Base-by-base conservation (phyloP, 768 basidiomycete genomes). In the Tylopilus rubrobrunneus region DNA sequence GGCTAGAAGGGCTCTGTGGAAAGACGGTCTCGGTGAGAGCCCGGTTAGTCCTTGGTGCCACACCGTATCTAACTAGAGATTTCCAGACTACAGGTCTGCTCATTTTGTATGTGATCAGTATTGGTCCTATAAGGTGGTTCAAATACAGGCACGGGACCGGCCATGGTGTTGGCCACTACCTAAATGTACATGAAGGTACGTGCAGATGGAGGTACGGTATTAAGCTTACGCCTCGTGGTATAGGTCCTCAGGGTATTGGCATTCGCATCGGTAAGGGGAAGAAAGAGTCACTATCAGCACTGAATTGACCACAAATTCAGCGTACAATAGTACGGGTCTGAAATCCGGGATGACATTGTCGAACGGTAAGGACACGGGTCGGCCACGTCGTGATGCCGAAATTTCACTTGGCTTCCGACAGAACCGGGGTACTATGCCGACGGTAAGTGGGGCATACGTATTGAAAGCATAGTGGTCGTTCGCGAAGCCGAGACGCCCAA, bases 351-450 rank as follows among this genome's bases (percentile, higher is more conserved):
- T 93, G 89, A 92, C 92, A 0, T 76, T 98, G 25, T 93, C 92
- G 0, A 97, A 98, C 63, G 82, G 83, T 81, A 52, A 40, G 71
- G 27, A 8, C 42, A 31, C 27, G 5, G 34, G 4, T 4, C 40
- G 15, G 7, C 6, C 1, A 21, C 45, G 29, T 9, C 6, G 8
- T 45, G 39, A 48, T 37, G 5, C 7, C 4, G 14, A 1, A 31
- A 14, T 19, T 25, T 31, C 17, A 0, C 42, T 36, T 28, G 7
- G 10, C 29, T 47, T 19, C 28, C 15, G 34, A 56, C 33, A 83
- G 94, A 96, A 59, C 94, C 94, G 1, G 93, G 94, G 9, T 96
- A 88, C 68, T 97, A 97, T 67, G 84, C 83, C 8, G 94, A 98
- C 61, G 96, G 94, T 2, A 74, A 78, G 43, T 98, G 86, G 63